Percentiles rank a stretch among this genome's conserved stretches.
These are phyloP conservation scores for Auriscalpium microsporum DNA, from an alignment of 768 basidiomycete species.

Conservation along the genomic window DNA sequence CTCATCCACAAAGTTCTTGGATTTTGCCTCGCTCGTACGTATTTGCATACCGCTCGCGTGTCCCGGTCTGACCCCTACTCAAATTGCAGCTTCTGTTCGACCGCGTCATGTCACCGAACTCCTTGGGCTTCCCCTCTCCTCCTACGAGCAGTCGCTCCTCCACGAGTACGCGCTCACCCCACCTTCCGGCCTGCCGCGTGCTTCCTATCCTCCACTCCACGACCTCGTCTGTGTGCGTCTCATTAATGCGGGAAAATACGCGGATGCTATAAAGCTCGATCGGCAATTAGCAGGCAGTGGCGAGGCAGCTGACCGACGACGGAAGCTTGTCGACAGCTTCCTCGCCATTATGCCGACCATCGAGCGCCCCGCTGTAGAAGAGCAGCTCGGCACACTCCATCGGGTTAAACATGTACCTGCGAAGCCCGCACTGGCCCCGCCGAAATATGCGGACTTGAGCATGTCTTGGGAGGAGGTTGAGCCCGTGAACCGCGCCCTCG, in stretches of 20 bases:
- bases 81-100: slow-evolving; percentile 21
- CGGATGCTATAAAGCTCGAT: slow-evolving; percentile 71
- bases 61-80: not conserved
- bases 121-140: slow-evolving; percentile 54
- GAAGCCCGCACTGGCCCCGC: slow-evolving; percentile 4
- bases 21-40: slow-evolving; percentile 67
- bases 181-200: slow-evolving; percentile 35
- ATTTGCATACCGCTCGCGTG: not conserved
- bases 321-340: slow-evolving; percentile 63
- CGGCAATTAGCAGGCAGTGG: slow-evolving; percentile 41
- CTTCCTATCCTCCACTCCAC: slow-evolving; percentile 52
- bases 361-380: slow-evolving; percentile 56
- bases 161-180: slow-evolving; percentile 52
- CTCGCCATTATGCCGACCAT: slow-evolving; percentile 51
- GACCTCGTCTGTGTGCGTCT: slow-evolving; percentile 76
- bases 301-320: slow-evolving; percentile 41
- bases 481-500: slow-evolving; percentile 20
- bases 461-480: slow-evolving; percentile 57
- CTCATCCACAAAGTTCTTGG: slow-evolving; percentile 52
- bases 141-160: slow-evolving; percentile 53
- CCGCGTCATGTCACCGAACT: slow-evolving; percentile 50
- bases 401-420: not conserved
- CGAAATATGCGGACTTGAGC: slow-evolving; percentile 28
- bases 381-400: slow-evolving; percentile 31
- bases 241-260: slow-evolving; percentile 60